Conservation (phyloP, 2,329 filamentous ascomycete genomes). For the Pezicula carpinea region DNA sequence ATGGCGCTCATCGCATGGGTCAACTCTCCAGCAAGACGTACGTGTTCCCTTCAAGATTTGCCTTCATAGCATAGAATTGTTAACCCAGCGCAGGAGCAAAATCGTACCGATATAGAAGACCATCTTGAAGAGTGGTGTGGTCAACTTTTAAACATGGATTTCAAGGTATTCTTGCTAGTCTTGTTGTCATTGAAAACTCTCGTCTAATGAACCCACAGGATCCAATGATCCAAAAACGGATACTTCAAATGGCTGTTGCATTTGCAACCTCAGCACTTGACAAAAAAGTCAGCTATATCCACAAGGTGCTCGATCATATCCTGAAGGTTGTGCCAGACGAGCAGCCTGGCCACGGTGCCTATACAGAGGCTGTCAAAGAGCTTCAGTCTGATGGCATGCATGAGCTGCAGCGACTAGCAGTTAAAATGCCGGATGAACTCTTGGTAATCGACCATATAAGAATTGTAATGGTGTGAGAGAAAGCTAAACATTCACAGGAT, state of each 20-base stretch:
- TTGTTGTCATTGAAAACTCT: not conserved
- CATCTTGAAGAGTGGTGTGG: slow-evolving; percentile 70
- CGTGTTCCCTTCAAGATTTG: not conserved
- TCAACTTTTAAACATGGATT: slow-evolving; percentile 63
- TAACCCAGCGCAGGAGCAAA: slow-evolving; percentile 34
- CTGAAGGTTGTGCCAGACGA: slow-evolving; percentile 76
- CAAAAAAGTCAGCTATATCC: slow-evolving; percentile 73
- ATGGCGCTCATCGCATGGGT: slow-evolving; percentile 56
- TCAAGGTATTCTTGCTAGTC: slow-evolving; percentile 45
- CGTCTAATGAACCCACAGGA: slow-evolving; percentile 40
- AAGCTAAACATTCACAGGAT: slow-evolving; percentile 34
- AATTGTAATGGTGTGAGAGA: slow-evolving; percentile 19
- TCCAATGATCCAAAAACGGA: slow-evolving; percentile 75
- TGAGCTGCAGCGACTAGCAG: slow-evolving; percentile 82
- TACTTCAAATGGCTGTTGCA: slow-evolving; percentile 77
- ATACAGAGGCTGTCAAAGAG: slow-evolving; percentile 86
- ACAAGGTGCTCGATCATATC: slow-evolving; percentile 88
- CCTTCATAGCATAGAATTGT: slow-evolving; percentile 9
- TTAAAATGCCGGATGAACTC: slow-evolving; percentile 88
- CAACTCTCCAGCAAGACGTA: slow-evolving; percentile 41
- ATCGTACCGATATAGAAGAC: slow-evolving; percentile 53
- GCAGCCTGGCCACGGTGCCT: slow-evolving; percentile 64
- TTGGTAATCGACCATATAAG: slow-evolving; percentile 33
- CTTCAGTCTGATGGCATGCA: slow-evolving; percentile 80
- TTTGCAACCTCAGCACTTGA: slow-evolving; percentile 79